These are phyloP conservation scores for Leersia perrieri DNA, from an alignment of 176 grass and related monocot genomes.

Conservation along the genomic window DNA sequence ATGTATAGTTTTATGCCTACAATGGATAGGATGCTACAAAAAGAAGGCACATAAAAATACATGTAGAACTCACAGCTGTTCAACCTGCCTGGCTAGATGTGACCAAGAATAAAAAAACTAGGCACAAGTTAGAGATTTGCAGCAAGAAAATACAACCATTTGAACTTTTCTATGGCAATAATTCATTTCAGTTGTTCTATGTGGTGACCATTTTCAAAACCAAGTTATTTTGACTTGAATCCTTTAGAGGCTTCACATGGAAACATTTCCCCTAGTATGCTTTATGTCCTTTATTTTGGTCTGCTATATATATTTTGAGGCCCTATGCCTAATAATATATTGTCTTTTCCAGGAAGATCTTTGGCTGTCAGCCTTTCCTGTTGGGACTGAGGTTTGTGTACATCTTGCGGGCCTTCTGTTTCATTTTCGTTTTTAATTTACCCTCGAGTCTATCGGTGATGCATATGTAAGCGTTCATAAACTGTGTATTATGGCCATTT, in stretches of 20 bases:
- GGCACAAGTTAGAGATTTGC: background rate
- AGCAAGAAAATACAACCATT: background rate
- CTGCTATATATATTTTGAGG: background rate
- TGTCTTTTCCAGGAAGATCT: slow-evolving; percentile 62
- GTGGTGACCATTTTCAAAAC: background rate
- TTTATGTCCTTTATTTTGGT: background rate
- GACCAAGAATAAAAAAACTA: background rate
- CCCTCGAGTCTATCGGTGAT: background rate
- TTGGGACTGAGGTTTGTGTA: slow-evolving; percentile 67
- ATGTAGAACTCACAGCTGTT: background rate
- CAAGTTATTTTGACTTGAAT: background rate
- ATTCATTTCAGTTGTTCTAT: background rate
- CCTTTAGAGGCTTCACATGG: too few relatives aligned
- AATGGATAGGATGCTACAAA: background rate
- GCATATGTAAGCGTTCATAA: background rate
- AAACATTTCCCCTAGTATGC: background rate
- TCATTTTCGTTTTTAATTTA: background rate
- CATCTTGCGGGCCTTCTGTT: background rate
- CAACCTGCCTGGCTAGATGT: background rate
- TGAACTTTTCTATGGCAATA: background rate
- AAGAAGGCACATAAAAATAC: background rate
- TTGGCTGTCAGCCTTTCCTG: slow-evolving; percentile 63
- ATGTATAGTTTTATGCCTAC: background rate
- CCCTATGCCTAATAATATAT: slow-evolving; percentile 6
- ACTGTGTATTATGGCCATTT: background rate